Percentiles rank a stretch among this genome's conserved stretches.
Evolutionary conservation across 768 basidiomycete genomes (phyloP).

Genomic region (Pleurotus cornucopiae): DNA sequence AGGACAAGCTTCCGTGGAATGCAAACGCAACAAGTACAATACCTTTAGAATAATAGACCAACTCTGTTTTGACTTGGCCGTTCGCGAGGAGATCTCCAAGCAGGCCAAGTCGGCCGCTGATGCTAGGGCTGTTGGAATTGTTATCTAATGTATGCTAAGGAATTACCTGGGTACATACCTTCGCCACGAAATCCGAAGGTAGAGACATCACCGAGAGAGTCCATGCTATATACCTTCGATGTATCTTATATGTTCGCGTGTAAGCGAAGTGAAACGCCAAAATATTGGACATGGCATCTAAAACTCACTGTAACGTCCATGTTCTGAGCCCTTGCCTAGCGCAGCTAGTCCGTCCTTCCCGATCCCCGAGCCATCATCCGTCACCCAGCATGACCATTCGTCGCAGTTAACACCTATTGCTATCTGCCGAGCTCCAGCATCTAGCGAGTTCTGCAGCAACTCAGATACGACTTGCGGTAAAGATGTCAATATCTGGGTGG

Average conservation of each 20-base stretch:
- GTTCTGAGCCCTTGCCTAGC: constrained; percentile 48
- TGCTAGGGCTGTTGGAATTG: constrained; percentile 58
- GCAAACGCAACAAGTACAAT: background rate
- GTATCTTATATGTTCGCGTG: constrained; percentile 44
- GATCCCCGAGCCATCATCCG: constrained; percentile 83
- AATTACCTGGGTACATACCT: constrained; percentile 42
- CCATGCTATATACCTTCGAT: constrained; percentile 61
- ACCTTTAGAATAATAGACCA: constrained; percentile 84
- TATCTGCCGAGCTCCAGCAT: constrained; percentile 68
- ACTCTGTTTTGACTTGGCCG: constrained; percentile 52
- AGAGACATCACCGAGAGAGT: constrained; percentile 44
- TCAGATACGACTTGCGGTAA: constrained; percentile 78
- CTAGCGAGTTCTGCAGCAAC: constrained; percentile 86
- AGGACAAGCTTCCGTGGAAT: too few relatives aligned
- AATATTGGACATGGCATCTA: background rate
- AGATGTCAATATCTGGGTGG: constrained; percentile 80
- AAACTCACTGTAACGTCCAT: constrained; percentile 67
- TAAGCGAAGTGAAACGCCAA: background rate
- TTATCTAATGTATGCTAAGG: background rate
- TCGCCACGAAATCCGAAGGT: constrained; percentile 94
- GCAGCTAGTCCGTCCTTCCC: constrained; percentile 49
- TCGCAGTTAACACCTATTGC: constrained; percentile 70
- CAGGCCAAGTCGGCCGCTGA: constrained; percentile 78
- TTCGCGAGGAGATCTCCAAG: constrained; percentile 81
- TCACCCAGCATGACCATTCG: constrained; percentile 81